phyloP scores from a whole-genome alignment of 352 stramenopile genomes.

The Phytophthora cajani region DNA sequence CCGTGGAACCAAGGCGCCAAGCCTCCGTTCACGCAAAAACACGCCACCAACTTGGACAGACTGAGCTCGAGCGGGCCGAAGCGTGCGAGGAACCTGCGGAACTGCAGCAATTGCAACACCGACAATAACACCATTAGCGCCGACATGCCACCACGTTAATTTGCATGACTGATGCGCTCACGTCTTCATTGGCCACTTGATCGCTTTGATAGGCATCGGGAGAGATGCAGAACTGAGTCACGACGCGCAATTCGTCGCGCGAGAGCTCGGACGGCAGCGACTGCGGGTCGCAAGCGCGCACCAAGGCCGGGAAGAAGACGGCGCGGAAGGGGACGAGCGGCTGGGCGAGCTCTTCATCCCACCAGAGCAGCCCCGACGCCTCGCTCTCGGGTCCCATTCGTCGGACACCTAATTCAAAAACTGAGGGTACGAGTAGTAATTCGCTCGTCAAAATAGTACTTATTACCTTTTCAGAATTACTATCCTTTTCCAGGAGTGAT shows the following conservation, averaged over 20 bases:
- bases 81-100: slow-evolving; percentile 65
- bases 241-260: slow-evolving; percentile 60
- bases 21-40: slow-evolving; percentile 64
- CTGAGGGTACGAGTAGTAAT: background rate
- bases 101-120: slow-evolving; percentile 40
- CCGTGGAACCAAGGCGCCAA: slow-evolving; percentile 83
- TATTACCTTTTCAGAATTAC: background rate
- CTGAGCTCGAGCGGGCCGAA: slow-evolving; percentile 73
- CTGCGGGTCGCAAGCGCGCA: slow-evolving; percentile 45
- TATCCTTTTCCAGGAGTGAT: slow-evolving; percentile 28
- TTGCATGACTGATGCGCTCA: slow-evolving; percentile 22
- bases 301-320: slow-evolving; percentile 62
- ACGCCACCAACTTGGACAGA: slow-evolving; percentile 65
- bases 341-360: slow-evolving; percentile 40
- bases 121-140: slow-evolving; percentile 1
- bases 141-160: background rate
- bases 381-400: slow-evolving; percentile 20
- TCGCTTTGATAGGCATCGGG: slow-evolving; percentile 48
- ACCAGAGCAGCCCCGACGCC: slow-evolving; percentile 38
- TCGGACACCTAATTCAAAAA: background rate
- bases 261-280: slow-evolving; percentile 50
- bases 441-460: background rate
- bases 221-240: slow-evolving; percentile 64
- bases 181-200: slow-evolving; percentile 53
- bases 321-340: slow-evolving; percentile 42